Percentiles rank a stretch among this genome's conserved stretches.
Conservation (phyloP, 768 basidiomycete genomes). For the Suillus ampliporus region DNA sequence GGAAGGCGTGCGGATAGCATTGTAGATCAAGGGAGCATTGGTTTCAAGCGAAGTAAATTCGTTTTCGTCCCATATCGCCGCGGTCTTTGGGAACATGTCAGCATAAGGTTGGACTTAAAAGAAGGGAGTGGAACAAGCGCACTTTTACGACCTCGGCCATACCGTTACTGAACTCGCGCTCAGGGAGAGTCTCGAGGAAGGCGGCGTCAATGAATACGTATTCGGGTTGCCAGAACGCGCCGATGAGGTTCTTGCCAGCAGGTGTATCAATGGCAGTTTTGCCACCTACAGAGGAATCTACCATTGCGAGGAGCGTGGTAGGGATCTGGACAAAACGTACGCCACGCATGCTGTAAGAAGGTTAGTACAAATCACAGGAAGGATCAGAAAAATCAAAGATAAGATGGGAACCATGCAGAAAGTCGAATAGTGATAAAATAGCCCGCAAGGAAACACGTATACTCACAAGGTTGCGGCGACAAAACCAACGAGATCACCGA, state of each 20-base stretch:
- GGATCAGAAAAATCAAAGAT: constrained; percentile 10
- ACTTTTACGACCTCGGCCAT: constrained; percentile 99
- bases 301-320: constrained; percentile 97
- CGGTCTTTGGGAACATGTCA: constrained; percentile 63
- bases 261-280: constrained; percentile 99
- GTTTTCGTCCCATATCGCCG: constrained; percentile 96
- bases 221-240: constrained; percentile 97
- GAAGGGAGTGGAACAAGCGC: constrained; percentile 20
- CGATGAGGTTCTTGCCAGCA: constrained; percentile 97
- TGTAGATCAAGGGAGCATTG: constrained; percentile 81
- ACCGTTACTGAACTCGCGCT: constrained; percentile 95
- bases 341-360: constrained; percentile 86
- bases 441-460: neutral
- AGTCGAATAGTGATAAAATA: neutral
- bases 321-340: constrained; percentile 96
- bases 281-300: constrained; percentile 96
- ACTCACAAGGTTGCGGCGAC: constrained; percentile 95
- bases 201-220: constrained; percentile 98
- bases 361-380: neutral
- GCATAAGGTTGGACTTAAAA: neutral
- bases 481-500: constrained; percentile 96
- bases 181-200: constrained; percentile 91
- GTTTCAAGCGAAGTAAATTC: constrained; percentile 92
- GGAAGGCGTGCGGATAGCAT: constrained; percentile 72
- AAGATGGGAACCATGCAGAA: neutral